Percentiles rank a stretch among this genome's conserved stretches.
These are phyloP conservation scores for Verticillium dahliae DNA, from an alignment of 2,329 filamentous ascomycete genomes.

Conservation along the genomic window DNA sequence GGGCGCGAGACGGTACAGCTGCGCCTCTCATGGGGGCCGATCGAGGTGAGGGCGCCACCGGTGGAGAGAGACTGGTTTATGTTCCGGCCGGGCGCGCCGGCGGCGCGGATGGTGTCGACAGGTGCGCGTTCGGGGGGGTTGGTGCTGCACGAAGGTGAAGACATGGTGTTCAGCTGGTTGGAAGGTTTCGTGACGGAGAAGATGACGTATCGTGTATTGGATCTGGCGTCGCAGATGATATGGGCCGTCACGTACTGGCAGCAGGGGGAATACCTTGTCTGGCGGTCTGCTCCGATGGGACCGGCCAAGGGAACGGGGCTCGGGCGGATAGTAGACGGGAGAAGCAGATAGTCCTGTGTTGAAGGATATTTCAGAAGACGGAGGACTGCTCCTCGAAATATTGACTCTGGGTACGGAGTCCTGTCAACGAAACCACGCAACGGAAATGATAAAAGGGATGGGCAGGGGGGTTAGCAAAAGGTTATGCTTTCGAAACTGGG, in stretches of 20 bases:
- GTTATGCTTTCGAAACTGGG: too few relatives aligned
- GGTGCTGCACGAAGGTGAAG: background rate
- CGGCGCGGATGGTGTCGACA: background rate
- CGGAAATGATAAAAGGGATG: too few relatives aligned
- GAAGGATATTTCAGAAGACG: too few relatives aligned
- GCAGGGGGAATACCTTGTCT: background rate
- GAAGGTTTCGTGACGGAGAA: background rate
- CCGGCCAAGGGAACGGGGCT: background rate
- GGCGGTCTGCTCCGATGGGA: background rate
- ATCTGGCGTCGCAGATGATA: background rate
- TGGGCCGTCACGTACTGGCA: background rate
- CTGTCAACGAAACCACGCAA: too few relatives aligned
- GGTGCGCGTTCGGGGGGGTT: background rate
- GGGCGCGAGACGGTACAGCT: background rate
- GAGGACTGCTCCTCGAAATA: too few relatives aligned
- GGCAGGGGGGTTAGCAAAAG: too few relatives aligned
- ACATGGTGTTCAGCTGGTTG: background rate
- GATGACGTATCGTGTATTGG: background rate
- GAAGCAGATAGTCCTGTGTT: too few relatives aligned
- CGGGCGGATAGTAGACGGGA: background rate
- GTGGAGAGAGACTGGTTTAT: background rate
- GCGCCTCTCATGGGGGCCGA: background rate
- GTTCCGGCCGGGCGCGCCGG: background rate
- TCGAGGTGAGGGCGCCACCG: background rate
- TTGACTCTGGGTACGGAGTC: too few relatives aligned